Conservation (phyloP, 164 flowering plant genomes). For the Protea cynaroides region DNA sequence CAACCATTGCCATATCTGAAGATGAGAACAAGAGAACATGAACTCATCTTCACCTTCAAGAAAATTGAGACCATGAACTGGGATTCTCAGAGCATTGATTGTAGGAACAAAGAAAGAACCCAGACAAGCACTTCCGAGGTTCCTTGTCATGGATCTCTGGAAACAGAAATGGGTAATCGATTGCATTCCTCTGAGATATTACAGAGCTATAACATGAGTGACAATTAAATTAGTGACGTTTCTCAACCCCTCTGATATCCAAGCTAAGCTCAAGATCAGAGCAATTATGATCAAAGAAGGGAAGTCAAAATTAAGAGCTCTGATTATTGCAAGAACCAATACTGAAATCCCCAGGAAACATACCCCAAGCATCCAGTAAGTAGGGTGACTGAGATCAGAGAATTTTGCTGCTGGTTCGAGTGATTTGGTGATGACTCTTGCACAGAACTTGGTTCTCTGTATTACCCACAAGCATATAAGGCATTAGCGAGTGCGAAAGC, state of each 20-base stretch:
- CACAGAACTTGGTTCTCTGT: slow-evolving; percentile 47
- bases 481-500: slow-evolving; percentile 72
- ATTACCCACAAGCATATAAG: slow-evolving; percentile 81
- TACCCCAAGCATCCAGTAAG: slow-evolving; percentile 61
- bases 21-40: slow-evolving; percentile 93
- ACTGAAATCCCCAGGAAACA: slow-evolving; percentile 79
- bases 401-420: slow-evolving; percentile 67
- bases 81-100: slow-evolving; percentile 70
- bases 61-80: slow-evolving; percentile 71
- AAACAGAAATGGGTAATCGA: slow-evolving; percentile 64
- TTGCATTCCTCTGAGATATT: slow-evolving; percentile 89
- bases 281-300: slow-evolving; percentile 55
- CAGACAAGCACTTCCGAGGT: slow-evolving; percentile 84
- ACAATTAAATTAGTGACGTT: slow-evolving; percentile 74
- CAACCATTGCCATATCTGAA: slow-evolving; percentile 82
- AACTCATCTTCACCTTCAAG: slow-evolving; percentile 94
- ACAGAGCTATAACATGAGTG: slow-evolving; percentile 69
- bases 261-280: slow-evolving; percentile 62
- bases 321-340: slow-evolving; percentile 76
- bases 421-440: slow-evolving; percentile 41
- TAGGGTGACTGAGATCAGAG: slow-evolving; percentile 57
- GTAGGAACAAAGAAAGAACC: slow-evolving; percentile 83
- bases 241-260: slow-evolving; percentile 88
- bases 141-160: slow-evolving; percentile 67
- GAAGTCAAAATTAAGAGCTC: slow-evolving; percentile 64